A percentile compares a stretch with the other conserved stretches of the same genome.
Conservation (phyloP, 331 rosid species). For the Erythrophleum ivorense region DNA sequence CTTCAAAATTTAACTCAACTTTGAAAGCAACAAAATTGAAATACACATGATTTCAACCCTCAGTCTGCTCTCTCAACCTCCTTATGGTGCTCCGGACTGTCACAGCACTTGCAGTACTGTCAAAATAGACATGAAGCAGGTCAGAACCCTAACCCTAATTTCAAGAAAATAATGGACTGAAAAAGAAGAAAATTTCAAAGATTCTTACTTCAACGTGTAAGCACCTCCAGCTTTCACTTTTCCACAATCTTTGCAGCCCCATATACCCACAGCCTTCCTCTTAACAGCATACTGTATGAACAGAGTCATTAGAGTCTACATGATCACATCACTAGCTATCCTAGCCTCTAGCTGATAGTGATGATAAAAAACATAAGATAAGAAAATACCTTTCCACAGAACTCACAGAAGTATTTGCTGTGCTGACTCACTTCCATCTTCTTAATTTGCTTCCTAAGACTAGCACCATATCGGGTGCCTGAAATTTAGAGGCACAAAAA, state of each 20-base stretch:
- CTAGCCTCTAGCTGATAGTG: not conserved
- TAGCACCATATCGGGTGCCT: constrained; percentile 80
- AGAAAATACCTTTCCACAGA: constrained; percentile 67
- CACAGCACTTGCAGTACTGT: constrained; percentile 69
- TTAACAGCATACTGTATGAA: constrained; percentile 55
- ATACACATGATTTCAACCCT: constrained; percentile 30
- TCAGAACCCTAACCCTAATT: not conserved
- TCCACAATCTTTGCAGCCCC: constrained; percentile 75
- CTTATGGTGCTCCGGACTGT: constrained; percentile 69
- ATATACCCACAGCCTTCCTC: constrained; percentile 69
- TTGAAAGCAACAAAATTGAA: constrained; percentile 2
- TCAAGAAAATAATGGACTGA: not conserved
- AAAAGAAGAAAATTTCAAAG: not conserved
- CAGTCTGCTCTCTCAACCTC: constrained; percentile 76
- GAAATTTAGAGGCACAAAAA: not conserved
- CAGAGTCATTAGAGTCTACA: not conserved
- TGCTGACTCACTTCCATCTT: constrained; percentile 77
- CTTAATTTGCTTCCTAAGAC: constrained; percentile 72
- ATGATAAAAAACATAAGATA: not conserved
- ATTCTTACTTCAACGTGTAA: constrained; percentile 54
- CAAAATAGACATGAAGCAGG: not conserved
- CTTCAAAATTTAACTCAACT: not conserved
- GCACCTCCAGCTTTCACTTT: constrained; percentile 73
- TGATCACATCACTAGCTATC: not conserved
- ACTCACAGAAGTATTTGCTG: constrained; percentile 67